Percentiles rank a stretch among this genome's conserved stretches.
phyloP scores from a whole-genome alignment of 441 rosid genomes.

The Omphalea diandra region DNA sequence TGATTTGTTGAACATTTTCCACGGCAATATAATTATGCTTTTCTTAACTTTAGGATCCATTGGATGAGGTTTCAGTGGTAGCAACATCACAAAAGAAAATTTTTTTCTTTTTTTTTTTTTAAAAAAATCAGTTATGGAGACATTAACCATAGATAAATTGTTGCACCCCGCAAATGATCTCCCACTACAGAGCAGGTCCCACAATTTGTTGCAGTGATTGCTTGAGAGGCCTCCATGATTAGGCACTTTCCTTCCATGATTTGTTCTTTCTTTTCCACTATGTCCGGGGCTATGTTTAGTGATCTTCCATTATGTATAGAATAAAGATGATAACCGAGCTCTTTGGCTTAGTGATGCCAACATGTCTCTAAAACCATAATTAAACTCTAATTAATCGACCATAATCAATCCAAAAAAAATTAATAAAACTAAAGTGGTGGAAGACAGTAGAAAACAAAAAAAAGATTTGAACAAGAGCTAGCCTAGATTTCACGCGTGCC shows the following conservation, averaged over 20 bases:
- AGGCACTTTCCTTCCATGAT: slow-evolving; percentile 8
- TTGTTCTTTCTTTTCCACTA: slow-evolving; percentile 8
- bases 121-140: background rate
- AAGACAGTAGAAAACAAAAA: slow-evolving; percentile 18
- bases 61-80: no score
- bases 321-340: no score
- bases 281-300: slow-evolving; percentile 23
- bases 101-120: no score
- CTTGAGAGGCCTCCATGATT: slow-evolving; percentile 15
- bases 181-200: slow-evolving; percentile 11
- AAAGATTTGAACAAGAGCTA: background rate
- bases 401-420: no score
- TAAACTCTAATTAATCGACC: no score
- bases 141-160: background rate
- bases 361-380: no score
- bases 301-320: slow-evolving; percentile 15
- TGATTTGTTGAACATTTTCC: no score
- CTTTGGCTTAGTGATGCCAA: no score
- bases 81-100: no score
- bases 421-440: no score
- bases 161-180: background rate
- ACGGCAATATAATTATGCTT: no score
- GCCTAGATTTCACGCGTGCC: slow-evolving; percentile 48
- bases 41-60: no score
- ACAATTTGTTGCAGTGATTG: slow-evolving; percentile 17